Conservation (phyloP, 495 filamentous ascomycete genomes). For the Penicillium subrubescens region DNA sequence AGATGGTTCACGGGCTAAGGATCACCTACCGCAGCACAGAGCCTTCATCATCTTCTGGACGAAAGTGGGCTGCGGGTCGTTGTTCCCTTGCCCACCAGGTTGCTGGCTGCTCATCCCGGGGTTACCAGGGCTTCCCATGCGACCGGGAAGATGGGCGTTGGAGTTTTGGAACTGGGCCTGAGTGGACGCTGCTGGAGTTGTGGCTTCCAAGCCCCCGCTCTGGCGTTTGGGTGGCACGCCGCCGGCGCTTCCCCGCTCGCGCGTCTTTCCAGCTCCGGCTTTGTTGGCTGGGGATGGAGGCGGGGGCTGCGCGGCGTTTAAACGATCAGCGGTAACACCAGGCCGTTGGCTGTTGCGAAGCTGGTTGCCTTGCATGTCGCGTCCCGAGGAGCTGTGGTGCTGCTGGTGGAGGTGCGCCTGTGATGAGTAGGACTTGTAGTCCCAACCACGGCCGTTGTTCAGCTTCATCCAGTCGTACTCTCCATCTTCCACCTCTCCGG, state of each 20-base stretch:
- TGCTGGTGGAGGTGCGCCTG: constrained; percentile 75
- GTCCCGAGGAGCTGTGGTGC: constrained; percentile 72
- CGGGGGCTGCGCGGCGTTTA: constrained; percentile 94
- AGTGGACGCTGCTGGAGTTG: constrained; percentile 79
- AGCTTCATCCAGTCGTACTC: constrained; percentile 99
- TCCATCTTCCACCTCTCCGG: constrained; percentile 93
- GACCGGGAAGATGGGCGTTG: constrained; percentile 76
- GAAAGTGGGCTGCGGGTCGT: constrained; percentile 53
- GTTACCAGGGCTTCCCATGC: constrained; percentile 60
- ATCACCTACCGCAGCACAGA: constrained; percentile 76
- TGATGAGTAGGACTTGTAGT: constrained; percentile 85
- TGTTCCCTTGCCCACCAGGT: constrained; percentile 41
- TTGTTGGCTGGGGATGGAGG: constrained; percentile 79
- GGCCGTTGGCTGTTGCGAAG: constrained; percentile 61
- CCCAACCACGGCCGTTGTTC: constrained; percentile 93
- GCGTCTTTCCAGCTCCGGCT: constrained; percentile 72
- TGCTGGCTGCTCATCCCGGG: constrained; percentile 56
- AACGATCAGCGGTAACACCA: constrained; percentile 80
- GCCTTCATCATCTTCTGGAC: constrained; percentile 76
- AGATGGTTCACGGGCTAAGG: background rate
- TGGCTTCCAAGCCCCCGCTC: constrained; percentile 75
- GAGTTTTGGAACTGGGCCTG: constrained; percentile 91
- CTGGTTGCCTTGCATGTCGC: constrained; percentile 72
- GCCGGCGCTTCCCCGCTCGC: constrained; percentile 82
- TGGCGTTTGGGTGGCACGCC: constrained; percentile 67